phyloP scores from a whole-genome alignment of 768 basidiomycete genomes.

The Coprinopsis cinerea region DNA sequence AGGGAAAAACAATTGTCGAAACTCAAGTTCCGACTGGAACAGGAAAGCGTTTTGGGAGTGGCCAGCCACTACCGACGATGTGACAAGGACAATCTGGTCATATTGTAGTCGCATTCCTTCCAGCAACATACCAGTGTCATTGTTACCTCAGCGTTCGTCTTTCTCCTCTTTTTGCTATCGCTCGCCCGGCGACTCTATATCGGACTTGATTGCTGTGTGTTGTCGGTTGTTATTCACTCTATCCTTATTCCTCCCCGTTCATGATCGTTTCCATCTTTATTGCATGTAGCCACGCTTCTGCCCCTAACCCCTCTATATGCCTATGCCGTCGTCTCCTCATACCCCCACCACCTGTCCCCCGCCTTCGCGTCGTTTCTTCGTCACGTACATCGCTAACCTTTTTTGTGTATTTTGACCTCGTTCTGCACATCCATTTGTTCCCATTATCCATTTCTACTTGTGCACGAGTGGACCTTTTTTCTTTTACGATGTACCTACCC shows the following conservation, averaged over 20 bases:
- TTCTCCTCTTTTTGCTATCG: conserved; percentile 16
- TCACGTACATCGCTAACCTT: conserved; percentile 1
- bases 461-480: conserved; percentile 5
- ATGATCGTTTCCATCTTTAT: neutral
- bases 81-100: conserved; percentile 27
- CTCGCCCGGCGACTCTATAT: neutral
- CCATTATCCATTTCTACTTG: neutral
- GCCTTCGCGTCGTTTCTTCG: too few species aligned
- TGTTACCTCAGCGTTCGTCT: too few species aligned
- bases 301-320: neutral
- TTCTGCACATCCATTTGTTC: conserved; percentile 1
- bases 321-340: neutral
- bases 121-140: conserved; percentile 12
- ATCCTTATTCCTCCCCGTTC: conserved; percentile 1
- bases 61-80: conserved; percentile 34
- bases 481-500: conserved; percentile 9
- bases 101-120: conserved; percentile 31
- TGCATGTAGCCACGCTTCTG: neutral
- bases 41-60: conserved; percentile 24
- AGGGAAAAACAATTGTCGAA: conserved; percentile 64
- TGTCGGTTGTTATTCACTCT: neutral
- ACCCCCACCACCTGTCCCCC: neutral
- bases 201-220: conserved; percentile 8
- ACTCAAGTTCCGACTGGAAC: conserved; percentile 49
- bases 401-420: conserved; percentile 1